phyloP scores from a whole-genome alignment of 2,329 filamentous ascomycete genomes.

The Calonectria leucothoes region DNA sequence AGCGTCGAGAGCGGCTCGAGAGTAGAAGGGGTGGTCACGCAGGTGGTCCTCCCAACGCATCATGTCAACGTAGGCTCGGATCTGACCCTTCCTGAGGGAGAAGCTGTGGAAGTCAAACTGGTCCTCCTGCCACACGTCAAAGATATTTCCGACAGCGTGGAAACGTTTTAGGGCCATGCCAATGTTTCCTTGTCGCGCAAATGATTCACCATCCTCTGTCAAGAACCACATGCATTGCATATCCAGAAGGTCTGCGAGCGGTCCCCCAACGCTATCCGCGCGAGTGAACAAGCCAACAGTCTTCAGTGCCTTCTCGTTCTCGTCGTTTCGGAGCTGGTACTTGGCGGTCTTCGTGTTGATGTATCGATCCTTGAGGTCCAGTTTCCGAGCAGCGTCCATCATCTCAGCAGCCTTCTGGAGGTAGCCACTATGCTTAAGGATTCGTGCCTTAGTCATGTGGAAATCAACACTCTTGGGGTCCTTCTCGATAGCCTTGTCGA shows the following conservation, averaged over 20 bases:
- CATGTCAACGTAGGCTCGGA: conserved; percentile 96
- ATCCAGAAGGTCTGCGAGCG: conserved; percentile 90
- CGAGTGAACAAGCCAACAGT: conserved; percentile 96
- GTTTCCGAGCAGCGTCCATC: conserved; percentile 87
- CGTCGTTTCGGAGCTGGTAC: conserved; percentile 92
- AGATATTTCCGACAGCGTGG: conserved; percentile 88
- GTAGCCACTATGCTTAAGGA: conserved; percentile 91
- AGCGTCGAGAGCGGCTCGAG: conserved; percentile 83
- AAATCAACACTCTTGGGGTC: conserved; percentile 88
- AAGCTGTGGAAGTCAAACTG: conserved; percentile 99
- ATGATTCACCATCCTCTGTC: conserved; percentile 93
- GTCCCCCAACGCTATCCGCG: conserved; percentile 88
- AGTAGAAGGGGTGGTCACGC: conserved; percentile 93
- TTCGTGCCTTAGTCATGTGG: conserved; percentile 93
- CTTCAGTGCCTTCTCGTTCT: conserved; percentile 86
- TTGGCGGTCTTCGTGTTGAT: conserved; percentile 99
- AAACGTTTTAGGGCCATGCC: conserved; percentile 93
- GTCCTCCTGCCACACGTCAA: conserved; percentile 97
- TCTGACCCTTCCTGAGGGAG: conserved; percentile 95
- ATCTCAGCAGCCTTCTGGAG: conserved; percentile 81
- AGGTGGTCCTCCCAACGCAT: conserved; percentile 94
- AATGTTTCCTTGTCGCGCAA: conserved; percentile 82
- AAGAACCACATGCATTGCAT: conserved; percentile 99
- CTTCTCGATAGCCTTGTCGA: conserved; percentile 85
- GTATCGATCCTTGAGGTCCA: conserved; percentile 93